phyloP scores from a whole-genome alignment of 73 alveolate genomes.

The Paramecium pentaurelia region DNA sequence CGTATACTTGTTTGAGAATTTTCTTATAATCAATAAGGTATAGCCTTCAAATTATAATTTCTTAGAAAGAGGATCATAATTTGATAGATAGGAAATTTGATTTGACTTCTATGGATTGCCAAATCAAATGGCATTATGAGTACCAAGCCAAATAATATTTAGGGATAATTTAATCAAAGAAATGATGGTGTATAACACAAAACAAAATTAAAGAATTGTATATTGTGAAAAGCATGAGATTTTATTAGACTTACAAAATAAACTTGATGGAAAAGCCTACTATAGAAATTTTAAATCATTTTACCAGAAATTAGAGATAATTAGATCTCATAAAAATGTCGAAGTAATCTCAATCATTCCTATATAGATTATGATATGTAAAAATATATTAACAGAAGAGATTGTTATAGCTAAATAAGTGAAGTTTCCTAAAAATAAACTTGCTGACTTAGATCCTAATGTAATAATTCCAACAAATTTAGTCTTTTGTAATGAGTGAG shows the following conservation, averaged over 20 bases:
- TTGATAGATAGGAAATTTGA: neutral
- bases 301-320: neutral
- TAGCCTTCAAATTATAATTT: neutral
- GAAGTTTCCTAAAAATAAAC: neutral
- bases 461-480: neutral
- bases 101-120: neutral
- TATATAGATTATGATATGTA: neutral
- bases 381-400: neutral
- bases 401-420: neutral
- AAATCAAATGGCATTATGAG: neutral
- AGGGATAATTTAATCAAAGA: neutral
- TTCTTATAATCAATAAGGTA: neutral
- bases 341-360: neutral
- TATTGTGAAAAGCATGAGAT: neutral
- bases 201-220: neutral
- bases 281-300: neutral
- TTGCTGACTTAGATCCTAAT: neutral
- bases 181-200: neutral
- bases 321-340: neutral
- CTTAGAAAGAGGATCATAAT: neutral
- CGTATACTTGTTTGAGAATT: neutral
- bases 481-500: neutral
- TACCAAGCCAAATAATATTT: neutral
- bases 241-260: neutral
- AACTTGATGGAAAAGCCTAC: neutral